Base-by-base conservation (phyloP, 78 protist species). In the Isochrysis galbana region DNA sequence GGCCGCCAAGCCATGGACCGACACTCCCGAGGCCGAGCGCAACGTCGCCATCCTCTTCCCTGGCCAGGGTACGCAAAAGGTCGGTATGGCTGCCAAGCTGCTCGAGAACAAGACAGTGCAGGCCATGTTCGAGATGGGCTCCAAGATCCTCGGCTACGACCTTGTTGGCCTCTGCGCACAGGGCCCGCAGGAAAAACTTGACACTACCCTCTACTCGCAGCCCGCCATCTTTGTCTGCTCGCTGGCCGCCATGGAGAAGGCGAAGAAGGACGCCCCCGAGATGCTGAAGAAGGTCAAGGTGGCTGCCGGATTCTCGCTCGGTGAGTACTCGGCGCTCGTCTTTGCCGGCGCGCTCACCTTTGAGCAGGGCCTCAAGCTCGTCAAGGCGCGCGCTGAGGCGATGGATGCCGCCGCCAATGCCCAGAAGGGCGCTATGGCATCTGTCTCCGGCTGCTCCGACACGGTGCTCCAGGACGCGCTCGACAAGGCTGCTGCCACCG, bases 381-480 rank as follows among this genome's bases (percentile, higher is more conserved):
- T 77, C 47, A 77, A 77, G 84, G 84, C 84, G 84, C 84, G 84
- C 84, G 84, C 84, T 0, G 84, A 77, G 84, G 84, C 84, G 46
- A 77, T 77, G 84, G 84, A 77, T 46, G 84, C 84, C 34, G 84
- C 84, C 3, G 84, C 84, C 47, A 77, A 77, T 23, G 2, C 45
- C 32, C n/a, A 36, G 48, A 39, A 36, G 84, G 17, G 47, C 47
- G 84, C 36, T 3, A 77, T 77, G 84, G 84, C 84, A 3, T 77
- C 84, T 32, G n/a, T 77, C 47, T 5, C 36, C 32, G 84, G 84
- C 84, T 3, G 14, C 46, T 5, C 84, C 32, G 84, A 77, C 84
- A 29, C 10, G 25, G 23, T 22, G 44, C 84, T 77, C 48, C 84
- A 77, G 84, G 46, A 77, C 34, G 10, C 36, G 36, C 84, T 77